phyloP scores from a whole-genome alignment of 2,329 filamentous ascomycete genomes.

The Neonectria punicea region DNA sequence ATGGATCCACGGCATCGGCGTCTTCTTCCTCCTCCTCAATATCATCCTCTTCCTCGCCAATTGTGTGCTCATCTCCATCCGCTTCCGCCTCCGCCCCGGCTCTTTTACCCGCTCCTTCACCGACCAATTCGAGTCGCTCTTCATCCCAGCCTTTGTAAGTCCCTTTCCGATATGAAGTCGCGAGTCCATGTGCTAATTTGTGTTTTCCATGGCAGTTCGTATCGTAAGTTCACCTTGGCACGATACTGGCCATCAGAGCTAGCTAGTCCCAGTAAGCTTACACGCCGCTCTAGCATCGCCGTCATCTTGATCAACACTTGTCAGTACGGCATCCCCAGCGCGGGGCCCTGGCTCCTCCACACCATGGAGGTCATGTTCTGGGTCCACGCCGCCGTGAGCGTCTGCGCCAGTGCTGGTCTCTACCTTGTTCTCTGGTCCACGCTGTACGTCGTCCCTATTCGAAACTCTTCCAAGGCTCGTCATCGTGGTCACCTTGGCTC shows the following conservation, averaged over 20 bases:
- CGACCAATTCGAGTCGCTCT: slow-evolving; percentile 82
- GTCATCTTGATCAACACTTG: slow-evolving; percentile 83
- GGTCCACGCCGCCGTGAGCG: slow-evolving; percentile 76
- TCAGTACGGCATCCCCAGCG: slow-evolving; percentile 75
- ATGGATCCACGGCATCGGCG: slow-evolving; percentile 69
- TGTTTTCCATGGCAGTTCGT: slow-evolving; percentile 49
- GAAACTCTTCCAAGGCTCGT: neutral
- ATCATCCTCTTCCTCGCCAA: slow-evolving; percentile 71
- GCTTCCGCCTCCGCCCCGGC: slow-evolving; percentile 76
- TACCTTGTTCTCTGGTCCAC: slow-evolving; percentile 79
- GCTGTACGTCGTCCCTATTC: slow-evolving; percentile 51
- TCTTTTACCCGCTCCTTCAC: slow-evolving; percentile 77
- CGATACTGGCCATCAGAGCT: neutral
- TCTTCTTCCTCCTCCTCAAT: slow-evolving; percentile 72
- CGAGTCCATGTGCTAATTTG: slow-evolving; percentile 5
- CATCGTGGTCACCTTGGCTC: neutral
- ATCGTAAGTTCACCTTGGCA: slow-evolving; percentile 49
- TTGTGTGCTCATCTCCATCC: slow-evolving; percentile 70
- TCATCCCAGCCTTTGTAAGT: slow-evolving; percentile 73
- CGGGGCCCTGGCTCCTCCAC: slow-evolving; percentile 69
- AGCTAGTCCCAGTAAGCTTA: neutral
- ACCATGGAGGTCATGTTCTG: slow-evolving; percentile 77
- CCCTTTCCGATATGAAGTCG: neutral
- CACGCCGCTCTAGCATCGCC: slow-evolving; percentile 64
- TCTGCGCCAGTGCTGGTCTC: slow-evolving; percentile 74